Evolutionary conservation across 1,139 yeast genomes (phyloP), one percentile per base, ranked within the genome.

Genomic region (Candida gigantensis): DNA sequence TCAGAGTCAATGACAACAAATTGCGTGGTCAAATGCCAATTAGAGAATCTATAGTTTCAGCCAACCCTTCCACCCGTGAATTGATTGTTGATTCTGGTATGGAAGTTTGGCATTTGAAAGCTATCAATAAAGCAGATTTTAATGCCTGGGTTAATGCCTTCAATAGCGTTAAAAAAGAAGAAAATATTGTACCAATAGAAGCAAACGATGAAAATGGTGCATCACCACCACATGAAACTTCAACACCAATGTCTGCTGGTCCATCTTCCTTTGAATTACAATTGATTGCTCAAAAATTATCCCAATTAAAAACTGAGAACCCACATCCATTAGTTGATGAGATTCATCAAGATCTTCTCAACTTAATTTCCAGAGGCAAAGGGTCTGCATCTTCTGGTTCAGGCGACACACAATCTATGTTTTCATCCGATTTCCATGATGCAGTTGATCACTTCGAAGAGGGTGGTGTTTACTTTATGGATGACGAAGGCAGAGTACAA

Each of bases 21-120:
- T 74, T 88, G 42, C 74, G 97, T 40, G 98, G 98, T 36, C 92
- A 88, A 52, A 89, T 92, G 88, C 95, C 95, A 14, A 79, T 92
- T 32, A 79, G 77, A 36, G 74, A 84, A 32, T 81, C 95, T 7
- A 86, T 85, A 17, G 79, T 92, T 3, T 79, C 94, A 41, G 97
- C 95, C 2, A 82, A 84, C 50, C 72, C 79, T 20, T 75, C 76
- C 37, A 77, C 78, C 18, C 65, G 79, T 35, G 85, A 85, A 50
- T 80, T 92, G 33, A 82, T 84, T 36, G 75, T 92, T 45, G 97
- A 92, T 58, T 88, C 97, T 0, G 98, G 98, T 2, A 83, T 92
- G 81, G 98, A 92, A 57, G 81, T 87, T 11, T 92, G 98, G 98
- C 81, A 79, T 34, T 68, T 92, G 45, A 85, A 84, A 50, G 87